These are phyloP conservation scores for Inosperma sp. DNA, from an alignment of 768 basidiomycete species.

Conservation along the genomic window DNA sequence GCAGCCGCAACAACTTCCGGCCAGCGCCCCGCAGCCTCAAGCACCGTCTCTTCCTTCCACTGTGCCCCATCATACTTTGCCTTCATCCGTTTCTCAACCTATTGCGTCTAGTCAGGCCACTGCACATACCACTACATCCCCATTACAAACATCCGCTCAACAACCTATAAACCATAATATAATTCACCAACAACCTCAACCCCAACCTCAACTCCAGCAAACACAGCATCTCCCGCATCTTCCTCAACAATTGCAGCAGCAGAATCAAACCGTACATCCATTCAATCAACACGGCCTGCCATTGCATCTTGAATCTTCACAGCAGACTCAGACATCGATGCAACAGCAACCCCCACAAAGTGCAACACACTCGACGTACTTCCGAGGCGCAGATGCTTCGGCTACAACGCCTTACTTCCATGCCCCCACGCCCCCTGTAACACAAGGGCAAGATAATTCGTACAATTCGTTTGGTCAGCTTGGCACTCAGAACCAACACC, in stretches of 20 bases:
- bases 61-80: constrained; percentile 30
- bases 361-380: constrained; percentile 53
- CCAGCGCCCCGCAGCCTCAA: constrained; percentile 33
- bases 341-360: constrained; percentile 42
- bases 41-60: constrained; percentile 26
- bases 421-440: constrained; percentile 68
- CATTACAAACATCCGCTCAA: constrained; percentile 34
- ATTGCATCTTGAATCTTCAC: constrained; percentile 60
- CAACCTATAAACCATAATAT: constrained; percentile 27
- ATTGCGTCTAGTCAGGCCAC: constrained; percentile 27
- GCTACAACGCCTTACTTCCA: constrained; percentile 63
- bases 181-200: constrained; percentile 40
- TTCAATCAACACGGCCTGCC: constrained; percentile 65
- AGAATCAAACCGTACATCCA: constrained; percentile 41
- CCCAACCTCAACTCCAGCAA: constrained; percentile 35
- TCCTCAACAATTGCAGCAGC: constrained; percentile 42
- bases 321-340: constrained; percentile 34
- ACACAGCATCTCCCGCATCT: constrained; percentile 36
- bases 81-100: constrained; percentile 39
- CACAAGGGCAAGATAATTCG: constrained; percentile 56
- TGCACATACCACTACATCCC: constrained; percentile 29
- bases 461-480: constrained; percentile 69
- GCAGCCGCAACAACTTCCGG: constrained; percentile 29
- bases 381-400: constrained; percentile 58
- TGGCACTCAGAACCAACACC: constrained; percentile 51